A percentile compares a stretch with the other conserved stretches of the same genome.
Evolutionary conservation across 2,329 filamentous ascomycete genomes (phyloP).

Genomic region (Emmonsiellopsis sp.): DNA sequence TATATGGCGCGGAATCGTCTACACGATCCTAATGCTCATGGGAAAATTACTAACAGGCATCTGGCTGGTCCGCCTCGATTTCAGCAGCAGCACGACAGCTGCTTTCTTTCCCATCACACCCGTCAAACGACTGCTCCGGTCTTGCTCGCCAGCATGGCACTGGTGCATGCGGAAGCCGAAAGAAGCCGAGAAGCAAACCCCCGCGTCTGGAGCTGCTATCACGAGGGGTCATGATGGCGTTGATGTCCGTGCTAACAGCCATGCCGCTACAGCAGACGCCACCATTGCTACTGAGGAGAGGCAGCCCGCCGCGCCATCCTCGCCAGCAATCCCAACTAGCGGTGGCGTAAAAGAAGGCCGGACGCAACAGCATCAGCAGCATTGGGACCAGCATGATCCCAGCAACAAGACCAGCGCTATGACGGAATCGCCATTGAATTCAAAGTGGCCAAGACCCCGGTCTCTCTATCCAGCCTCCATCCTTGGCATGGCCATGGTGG

Average conservation of each 20-base stretch:
- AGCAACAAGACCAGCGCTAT: neutral
- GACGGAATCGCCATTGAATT: neutral
- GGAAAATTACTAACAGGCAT: constrained; percentile 52
- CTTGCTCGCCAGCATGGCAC: neutral
- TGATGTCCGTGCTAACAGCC: neutral
- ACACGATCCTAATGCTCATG: constrained; percentile 60
- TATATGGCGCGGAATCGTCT: constrained; percentile 66
- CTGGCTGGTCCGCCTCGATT: constrained; percentile 36
- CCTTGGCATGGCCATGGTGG: constrained; percentile 61
- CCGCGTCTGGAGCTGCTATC: too few relatives aligned
- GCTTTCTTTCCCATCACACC: neutral
- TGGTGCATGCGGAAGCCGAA: neutral
- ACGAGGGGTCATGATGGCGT: neutral
- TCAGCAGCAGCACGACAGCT: neutral
- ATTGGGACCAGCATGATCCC: too few relatives aligned
- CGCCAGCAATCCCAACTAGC: too few relatives aligned
- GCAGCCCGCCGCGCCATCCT: too few relatives aligned
- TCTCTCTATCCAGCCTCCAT: constrained; percentile 61
- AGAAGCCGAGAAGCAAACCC: neutral
- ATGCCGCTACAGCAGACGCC: neutral
- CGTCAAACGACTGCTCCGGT: neutral
- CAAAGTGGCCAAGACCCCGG: constrained; percentile 37
- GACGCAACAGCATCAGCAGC: neutral
- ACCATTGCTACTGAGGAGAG: too few relatives aligned
- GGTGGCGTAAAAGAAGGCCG: too few relatives aligned